These are phyloP conservation scores for Didymella keratinophila DNA, from an alignment of 2,329 filamentous ascomycete genomes.

Conservation along the genomic window DNA sequence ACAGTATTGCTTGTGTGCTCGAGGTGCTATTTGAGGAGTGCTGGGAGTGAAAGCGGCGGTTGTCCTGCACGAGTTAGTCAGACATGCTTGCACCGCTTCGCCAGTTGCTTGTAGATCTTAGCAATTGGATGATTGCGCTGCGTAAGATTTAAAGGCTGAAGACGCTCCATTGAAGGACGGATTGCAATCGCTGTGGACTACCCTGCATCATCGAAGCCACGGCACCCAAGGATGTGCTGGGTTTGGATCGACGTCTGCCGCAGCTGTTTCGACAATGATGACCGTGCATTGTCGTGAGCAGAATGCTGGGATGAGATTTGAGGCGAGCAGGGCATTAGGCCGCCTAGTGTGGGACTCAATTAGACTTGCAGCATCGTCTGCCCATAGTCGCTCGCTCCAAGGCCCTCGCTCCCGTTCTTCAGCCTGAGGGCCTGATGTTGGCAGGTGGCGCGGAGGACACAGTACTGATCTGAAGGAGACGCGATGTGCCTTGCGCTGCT, in stretches of 20 bases:
- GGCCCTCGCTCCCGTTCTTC: not conserved
- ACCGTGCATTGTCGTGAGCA: not conserved
- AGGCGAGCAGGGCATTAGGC: slow-evolving; percentile 2
- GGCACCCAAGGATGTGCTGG: not conserved
- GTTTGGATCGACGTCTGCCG: not conserved
- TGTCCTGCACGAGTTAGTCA: not conserved
- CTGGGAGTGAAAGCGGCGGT: not conserved
- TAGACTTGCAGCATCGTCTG: not conserved
- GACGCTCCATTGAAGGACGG: not conserved
- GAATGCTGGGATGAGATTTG: not conserved
- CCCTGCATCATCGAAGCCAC: not conserved
- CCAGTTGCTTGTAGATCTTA: not conserved
- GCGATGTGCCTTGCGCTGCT: not conserved
- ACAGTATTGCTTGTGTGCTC: not conserved
- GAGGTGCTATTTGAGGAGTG: not conserved
- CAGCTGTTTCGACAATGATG: not conserved
- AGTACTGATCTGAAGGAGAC: not conserved
- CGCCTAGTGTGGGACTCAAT: not conserved
- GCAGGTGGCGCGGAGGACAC: slow-evolving; percentile 2
- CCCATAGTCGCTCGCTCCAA: not conserved
- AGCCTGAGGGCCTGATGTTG: not conserved
- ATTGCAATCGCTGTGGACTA: not conserved
- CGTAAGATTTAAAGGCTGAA: not conserved
- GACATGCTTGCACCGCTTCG: not conserved
- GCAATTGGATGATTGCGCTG: not conserved